phyloP scores from a whole-genome alignment of 75 land plant species.

The Selaginella moellendorffii region DNA sequence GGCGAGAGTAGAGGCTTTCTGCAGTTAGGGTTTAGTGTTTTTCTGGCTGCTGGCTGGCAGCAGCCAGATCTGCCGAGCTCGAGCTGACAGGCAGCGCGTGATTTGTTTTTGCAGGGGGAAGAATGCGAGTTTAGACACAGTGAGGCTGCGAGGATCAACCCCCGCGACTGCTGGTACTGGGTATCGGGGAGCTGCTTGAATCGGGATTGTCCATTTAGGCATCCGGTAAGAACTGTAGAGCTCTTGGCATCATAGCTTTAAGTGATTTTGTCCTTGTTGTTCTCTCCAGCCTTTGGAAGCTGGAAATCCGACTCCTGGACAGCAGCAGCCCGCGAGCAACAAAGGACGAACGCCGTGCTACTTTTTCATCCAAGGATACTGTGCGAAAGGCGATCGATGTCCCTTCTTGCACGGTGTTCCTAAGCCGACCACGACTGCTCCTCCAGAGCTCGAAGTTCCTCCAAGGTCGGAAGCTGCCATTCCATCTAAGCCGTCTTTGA shows the following conservation, averaged over 20 bases:
- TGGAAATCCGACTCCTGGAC: not conserved
- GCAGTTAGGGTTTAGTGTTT: too few relatives aligned
- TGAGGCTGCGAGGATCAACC: conserved; percentile 7
- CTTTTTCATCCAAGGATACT: conserved; percentile 44
- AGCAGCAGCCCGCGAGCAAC: not conserved
- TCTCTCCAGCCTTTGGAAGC: not conserved
- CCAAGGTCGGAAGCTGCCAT: too few relatives aligned
- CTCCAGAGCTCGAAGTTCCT: too few relatives aligned
- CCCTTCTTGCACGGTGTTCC: conserved; percentile 39
- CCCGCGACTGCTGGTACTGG: conserved; percentile 8
- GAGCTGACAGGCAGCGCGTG: not conserved
- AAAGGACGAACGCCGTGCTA: conserved; percentile 52
- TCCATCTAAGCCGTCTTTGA: too few relatives aligned
- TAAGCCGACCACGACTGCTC: not conserved
- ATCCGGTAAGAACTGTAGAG: conserved; percentile 5
- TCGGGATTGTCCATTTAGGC: conserved; percentile 2
- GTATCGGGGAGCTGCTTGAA: conserved; percentile 5
- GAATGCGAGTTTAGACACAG: conserved; percentile 8
- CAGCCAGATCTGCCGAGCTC: not conserved
- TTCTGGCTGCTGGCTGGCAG: too few relatives aligned
- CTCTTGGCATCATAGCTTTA: not conserved
- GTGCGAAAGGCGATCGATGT: conserved; percentile 81
- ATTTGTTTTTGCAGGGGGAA: not conserved
- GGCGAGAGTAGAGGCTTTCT: too few relatives aligned
- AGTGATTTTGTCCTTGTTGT: not conserved